These are phyloP conservation scores for Pyrenochaeta sp. DNA, from an alignment of 2,329 filamentous ascomycete species.

Conservation along the genomic window DNA sequence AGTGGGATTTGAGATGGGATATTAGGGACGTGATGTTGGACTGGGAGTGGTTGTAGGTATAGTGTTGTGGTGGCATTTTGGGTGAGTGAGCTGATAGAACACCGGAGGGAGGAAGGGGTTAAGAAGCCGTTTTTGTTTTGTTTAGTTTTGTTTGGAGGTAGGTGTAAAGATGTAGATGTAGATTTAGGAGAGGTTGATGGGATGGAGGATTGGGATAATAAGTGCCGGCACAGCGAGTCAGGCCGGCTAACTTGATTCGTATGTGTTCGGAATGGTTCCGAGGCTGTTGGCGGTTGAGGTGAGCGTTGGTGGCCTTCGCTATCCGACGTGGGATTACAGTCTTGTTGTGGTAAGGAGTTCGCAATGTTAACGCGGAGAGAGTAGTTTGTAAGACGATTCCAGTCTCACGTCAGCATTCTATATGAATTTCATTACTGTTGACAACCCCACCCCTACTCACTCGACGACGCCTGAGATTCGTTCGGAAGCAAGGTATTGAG, in stretches of 20 bases:
- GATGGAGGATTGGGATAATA: not conserved
- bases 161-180: not conserved
- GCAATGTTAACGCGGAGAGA: too few species aligned
- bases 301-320: not conserved
- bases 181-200: not conserved
- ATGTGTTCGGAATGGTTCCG: not conserved
- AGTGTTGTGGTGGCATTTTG: not conserved
- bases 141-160: not conserved
- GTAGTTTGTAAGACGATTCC: too few species aligned
- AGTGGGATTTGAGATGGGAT: not conserved
- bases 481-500: not conserved
- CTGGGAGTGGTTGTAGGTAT: constrained; percentile 4
- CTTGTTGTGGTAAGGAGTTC: too few species aligned
- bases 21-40: constrained; percentile 1
- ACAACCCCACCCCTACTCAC: too few species aligned
- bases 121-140: not conserved
- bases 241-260: not conserved
- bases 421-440: not conserved
- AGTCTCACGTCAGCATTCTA: not conserved
- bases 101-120: too few species aligned
- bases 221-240: not conserved
- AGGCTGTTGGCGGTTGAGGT: not conserved
- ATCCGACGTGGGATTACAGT: not conserved
- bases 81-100: not conserved
- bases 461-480: too few species aligned